Conservation (phyloP, 176 grass and related monocot genomes). For the Oryza australiensis region DNA sequence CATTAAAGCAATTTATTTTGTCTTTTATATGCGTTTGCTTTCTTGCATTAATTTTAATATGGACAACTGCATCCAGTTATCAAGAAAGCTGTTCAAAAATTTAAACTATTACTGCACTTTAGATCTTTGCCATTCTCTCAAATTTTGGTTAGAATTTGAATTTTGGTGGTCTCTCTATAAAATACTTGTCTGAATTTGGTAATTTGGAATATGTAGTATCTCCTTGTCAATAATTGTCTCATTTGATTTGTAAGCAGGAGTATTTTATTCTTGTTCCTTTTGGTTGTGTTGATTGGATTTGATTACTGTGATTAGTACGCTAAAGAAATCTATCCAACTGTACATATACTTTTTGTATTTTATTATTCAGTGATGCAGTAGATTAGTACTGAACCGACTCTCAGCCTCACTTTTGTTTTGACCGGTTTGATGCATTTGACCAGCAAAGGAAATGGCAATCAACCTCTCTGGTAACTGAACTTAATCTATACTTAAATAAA, state of each 20-base stretch:
- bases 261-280: constrained; percentile 25
- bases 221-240: background rate
- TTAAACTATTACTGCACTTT: background rate
- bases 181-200: background rate
- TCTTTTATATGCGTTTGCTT: background rate
- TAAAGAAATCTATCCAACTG: constrained; percentile 31
- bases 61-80: background rate
- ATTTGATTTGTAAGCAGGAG: background rate
- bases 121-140: background rate
- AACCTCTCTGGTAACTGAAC: background rate
- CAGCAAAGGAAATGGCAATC: background rate
- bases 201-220: background rate
- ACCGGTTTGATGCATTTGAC: constrained; percentile 31
- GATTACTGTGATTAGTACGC: constrained; percentile 21
- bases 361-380: background rate
- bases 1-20: background rate
- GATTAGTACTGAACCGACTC: constrained; percentile 28
- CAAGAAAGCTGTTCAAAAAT: background rate
- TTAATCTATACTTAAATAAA: no score
- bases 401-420: constrained; percentile 37
- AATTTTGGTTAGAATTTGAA: background rate
- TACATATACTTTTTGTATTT: constrained; percentile 35
- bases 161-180: background rate
- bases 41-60: background rate
- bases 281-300: constrained; percentile 33